phyloP scores from a whole-genome alignment of 1,139 yeast genomes.

The Eremothecium coryli region DNA sequence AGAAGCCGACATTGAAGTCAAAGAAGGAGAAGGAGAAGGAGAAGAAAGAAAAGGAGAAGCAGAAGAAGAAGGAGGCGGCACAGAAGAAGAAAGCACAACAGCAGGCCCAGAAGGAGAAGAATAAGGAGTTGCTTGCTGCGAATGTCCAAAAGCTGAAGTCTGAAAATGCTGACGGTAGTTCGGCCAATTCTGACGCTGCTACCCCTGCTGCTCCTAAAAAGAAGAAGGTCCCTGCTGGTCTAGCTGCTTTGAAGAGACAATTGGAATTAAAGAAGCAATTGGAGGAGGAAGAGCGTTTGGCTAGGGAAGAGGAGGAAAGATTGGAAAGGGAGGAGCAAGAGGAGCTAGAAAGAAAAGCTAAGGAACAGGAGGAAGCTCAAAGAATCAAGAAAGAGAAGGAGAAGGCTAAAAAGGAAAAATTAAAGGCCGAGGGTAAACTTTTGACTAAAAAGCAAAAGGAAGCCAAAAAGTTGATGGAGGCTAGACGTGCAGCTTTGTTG shows the following conservation, averaged over 20 bases:
- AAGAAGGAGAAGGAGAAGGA: slow-evolving; percentile 97
- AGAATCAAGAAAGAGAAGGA: slow-evolving; percentile 75
- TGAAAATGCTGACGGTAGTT: slow-evolving; percentile 29
- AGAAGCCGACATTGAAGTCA: slow-evolving; percentile 67
- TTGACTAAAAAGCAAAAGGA: slow-evolving; percentile 92
- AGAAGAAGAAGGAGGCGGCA: slow-evolving; percentile 84
- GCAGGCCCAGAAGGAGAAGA: slow-evolving; percentile 58
- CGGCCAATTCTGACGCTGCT: slow-evolving; percentile 10
- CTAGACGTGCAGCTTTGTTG: slow-evolving; percentile 79
- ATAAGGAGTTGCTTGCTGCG: slow-evolving; percentile 39
- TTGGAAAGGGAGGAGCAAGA: slow-evolving; percentile 53
- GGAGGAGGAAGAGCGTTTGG: slow-evolving; percentile 56
- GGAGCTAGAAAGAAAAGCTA: slow-evolving; percentile 43
- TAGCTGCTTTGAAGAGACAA: slow-evolving; percentile 76
- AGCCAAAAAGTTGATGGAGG: slow-evolving; percentile 76
- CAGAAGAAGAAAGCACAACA: slow-evolving; percentile 73
- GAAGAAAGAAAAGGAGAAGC: slow-evolving; percentile 95
- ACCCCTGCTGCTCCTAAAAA: slow-evolving; percentile 35
- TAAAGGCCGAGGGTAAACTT: slow-evolving; percentile 87
- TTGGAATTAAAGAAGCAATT: slow-evolving; percentile 76
- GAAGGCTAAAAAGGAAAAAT: slow-evolving; percentile 65
- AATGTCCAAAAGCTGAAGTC: slow-evolving; percentile 35
- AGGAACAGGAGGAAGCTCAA: slow-evolving; percentile 58
- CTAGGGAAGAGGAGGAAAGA: slow-evolving; percentile 52
- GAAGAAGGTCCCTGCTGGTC: slow-evolving; percentile 67